Conservation (phyloP, 2,329 filamentous ascomycete species). For the Fusarium pseudograminearum region DNA sequence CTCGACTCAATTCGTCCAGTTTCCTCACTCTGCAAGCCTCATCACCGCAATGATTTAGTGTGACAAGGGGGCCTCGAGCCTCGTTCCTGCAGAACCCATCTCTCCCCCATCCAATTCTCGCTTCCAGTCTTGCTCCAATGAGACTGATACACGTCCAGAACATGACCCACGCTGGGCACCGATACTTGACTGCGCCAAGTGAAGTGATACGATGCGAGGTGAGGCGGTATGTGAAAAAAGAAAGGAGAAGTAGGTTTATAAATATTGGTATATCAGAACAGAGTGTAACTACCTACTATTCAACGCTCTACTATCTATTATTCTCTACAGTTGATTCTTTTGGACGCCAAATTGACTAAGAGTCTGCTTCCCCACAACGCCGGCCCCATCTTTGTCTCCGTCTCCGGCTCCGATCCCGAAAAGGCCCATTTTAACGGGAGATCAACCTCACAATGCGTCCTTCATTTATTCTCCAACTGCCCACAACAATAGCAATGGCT, state of each 20-base stretch:
- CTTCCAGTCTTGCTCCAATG: slow-evolving; percentile 44
- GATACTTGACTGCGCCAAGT: slow-evolving; percentile 40
- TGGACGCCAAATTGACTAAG: slow-evolving; percentile 4
- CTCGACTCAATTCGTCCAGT: not conserved
- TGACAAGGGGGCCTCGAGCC: slow-evolving; percentile 17
- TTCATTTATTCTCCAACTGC: slow-evolving; percentile 1
- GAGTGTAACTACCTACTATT: not conserved
- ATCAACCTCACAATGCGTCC: slow-evolving; percentile 28
- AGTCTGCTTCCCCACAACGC: slow-evolving; percentile 26
- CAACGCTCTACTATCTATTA: slow-evolving; percentile 6
- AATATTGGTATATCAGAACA: slow-evolving; percentile 2
- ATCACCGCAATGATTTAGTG: slow-evolving; percentile 28
- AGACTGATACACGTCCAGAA: slow-evolving; percentile 47
- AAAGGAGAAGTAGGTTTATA: not conserved
- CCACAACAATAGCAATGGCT: slow-evolving; percentile 7
- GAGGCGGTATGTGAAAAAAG: slow-evolving; percentile 33
- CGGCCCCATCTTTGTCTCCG: slow-evolving; percentile 11
- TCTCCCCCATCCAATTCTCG: slow-evolving; percentile 26
- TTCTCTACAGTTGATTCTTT: not conserved
- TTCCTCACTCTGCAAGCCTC: slow-evolving; percentile 20
- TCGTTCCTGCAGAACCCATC: slow-evolving; percentile 27
- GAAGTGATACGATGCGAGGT: slow-evolving; percentile 3
- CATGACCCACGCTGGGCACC: slow-evolving; percentile 46
- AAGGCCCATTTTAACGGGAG: slow-evolving; percentile 18
- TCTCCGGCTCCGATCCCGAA: slow-evolving; percentile 18